Evolutionary conservation across 2,329 filamentous ascomycete genomes (phyloP), one percentile per base, ranked within the genome.

Genomic region (Ascochyta rabiei): DNA sequence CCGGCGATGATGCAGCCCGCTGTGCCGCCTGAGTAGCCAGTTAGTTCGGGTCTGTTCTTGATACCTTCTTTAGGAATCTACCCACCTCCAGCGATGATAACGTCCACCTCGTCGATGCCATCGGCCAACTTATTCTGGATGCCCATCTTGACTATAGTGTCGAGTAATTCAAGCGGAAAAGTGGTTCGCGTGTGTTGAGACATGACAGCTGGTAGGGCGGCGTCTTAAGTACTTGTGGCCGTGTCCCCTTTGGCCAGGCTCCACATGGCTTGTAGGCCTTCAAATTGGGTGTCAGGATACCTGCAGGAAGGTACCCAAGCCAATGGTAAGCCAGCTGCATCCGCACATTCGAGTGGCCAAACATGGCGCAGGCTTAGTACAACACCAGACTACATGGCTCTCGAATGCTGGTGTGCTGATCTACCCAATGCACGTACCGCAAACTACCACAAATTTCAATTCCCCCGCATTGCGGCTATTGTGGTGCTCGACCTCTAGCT

Each of bases 41-140:
- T 62, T 10, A 58, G 52, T 30, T 21, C 1, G 13, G 9, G 13
- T 16, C n/a, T 10, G 28, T 13, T 33, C 16, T 24, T 6, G 4
- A 18, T 9, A 41, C 15, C 15, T 12, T 46, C 19, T 5, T 15
- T 15, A n/a, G n/a, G 24, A 23, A 19, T 21, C 31, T 4, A n/a
- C 64, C 18, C 66, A 77, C 78, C 78, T 64, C 81, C 81, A 3
- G 79, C 79, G 49, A 83, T 77, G 54, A 84, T 80, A 41, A 84
- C 75, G 53, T 84, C 81, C 16, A 82, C 79, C 57, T 81, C 79
- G 31, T 75, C 53, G 16, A 78, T 59, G 12, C 67, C 68, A 24
- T 76, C 72, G 41, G 74, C 73, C 16, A 77, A 64, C 45, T 71
- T 74, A 26, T 64, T 68, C 46, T 74, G 70, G n/a, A 75, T 43